Evolutionary conservation across 108 stramenopile species (phyloP), one percentile per base, ranked within the genome.

Genomic region (Cyclotella choctawhatcheeana): DNA sequence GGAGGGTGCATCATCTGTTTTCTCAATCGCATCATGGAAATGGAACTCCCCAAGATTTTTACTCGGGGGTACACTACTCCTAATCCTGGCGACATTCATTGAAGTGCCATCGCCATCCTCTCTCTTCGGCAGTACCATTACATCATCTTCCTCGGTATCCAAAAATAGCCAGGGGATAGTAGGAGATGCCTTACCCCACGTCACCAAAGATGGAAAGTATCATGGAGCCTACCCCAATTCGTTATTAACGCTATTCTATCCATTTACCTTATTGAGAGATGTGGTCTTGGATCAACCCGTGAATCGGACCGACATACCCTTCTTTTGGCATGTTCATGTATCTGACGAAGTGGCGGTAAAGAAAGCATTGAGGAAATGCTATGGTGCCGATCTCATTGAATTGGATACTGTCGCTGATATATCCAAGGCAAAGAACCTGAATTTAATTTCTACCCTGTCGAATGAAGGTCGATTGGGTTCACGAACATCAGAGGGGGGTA

Each of bases 211-310:
- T 37, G 79, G 79, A 18, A 76, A 76, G 54, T 85, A 67, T 58
- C 72, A 82, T 22, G 84, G 84, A 2, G 62, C 78, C 22, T 82
- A 82, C 67, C 84, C 84, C 32, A 79, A 85, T 54, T 82, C 81
- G 32, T 66, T 85, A 4, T 64, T 85, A 22, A 85, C 84, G 27
- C 37, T 85, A 16, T 79, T 82, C 45, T 85, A 76, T 53, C 84
- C 84, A 32, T 79, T 78, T 30, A 85, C 84, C 12, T 48, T 85
- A 8, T 76, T 79, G 8, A 61, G 84, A 33, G 84, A 82, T 56
- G 82, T 85, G 17, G 84, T 85, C 1, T 47, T 81, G 40, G 84
- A 85, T 40, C 84, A 85, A 63, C 84, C 84, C 1, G 67, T 85
- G 0, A 53, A 56, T 29, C 34, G 20, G 0, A 67, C 22, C 37